These are phyloP conservation scores for Podila clonocystis DNA, from an alignment of 192 early-diverging fungal genomes.

Conservation along the genomic window DNA sequence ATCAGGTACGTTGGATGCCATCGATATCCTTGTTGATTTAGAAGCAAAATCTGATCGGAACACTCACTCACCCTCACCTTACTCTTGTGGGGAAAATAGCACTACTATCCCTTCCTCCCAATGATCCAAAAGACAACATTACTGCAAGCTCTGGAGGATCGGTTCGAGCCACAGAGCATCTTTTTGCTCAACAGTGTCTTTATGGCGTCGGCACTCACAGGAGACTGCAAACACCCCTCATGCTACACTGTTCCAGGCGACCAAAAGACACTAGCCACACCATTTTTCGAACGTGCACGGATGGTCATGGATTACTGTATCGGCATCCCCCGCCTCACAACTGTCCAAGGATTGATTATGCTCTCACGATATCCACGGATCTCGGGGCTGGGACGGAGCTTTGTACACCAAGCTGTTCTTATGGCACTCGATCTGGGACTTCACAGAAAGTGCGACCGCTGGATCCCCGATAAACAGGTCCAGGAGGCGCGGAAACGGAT, in stretches of 20 bases:
- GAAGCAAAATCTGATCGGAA: background rate
- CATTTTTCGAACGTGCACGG: conserved; percentile 45
- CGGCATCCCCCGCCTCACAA: conserved; percentile 42
- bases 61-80: background rate
- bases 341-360: conserved; percentile 46
- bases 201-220: conserved; percentile 39
- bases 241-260: conserved; percentile 28
- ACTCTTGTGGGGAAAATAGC: background rate
- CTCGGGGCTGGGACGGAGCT: conserved; percentile 38
- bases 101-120: conserved; percentile 34
- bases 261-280: conserved; percentile 35
- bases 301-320: conserved; percentile 48
- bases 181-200: conserved; percentile 47
- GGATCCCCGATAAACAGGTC: conserved; percentile 45
- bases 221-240: conserved; percentile 34
- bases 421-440: conserved; percentile 42
- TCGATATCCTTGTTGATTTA: background rate
- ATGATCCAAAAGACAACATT: conserved; percentile 47
- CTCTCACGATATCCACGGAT: conserved; percentile 45
- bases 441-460: conserved; percentile 45
- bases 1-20: conserved; percentile 11
- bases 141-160: conserved; percentile 40
- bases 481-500: conserved; percentile 38
- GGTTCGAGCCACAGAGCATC: conserved; percentile 48
- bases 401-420: conserved; percentile 34